phyloP scores from a whole-genome alignment of 163 green algal species.

The Scenedesmus sp. region DNA sequence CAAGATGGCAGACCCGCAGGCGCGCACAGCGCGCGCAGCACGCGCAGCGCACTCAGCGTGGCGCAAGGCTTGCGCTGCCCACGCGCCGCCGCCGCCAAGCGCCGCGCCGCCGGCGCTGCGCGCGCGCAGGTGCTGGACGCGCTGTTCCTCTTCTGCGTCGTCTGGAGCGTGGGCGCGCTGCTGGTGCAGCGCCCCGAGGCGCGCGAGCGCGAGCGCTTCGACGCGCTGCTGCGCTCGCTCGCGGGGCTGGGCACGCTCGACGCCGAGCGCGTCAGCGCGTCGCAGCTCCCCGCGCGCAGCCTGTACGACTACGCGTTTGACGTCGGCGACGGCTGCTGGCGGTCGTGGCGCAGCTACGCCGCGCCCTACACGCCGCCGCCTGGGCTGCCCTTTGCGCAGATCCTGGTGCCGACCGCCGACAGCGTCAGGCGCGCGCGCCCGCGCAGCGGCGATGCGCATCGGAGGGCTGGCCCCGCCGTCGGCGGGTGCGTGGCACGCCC shows the following conservation, averaged over 20 bases:
- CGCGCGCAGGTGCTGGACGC: constrained; percentile 66
- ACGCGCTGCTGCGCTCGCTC: constrained; percentile 77
- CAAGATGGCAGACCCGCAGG: constrained; percentile 64
- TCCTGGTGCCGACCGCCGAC: constrained; percentile 85
- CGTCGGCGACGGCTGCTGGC: constrained; percentile 65
- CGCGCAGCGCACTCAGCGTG: too few relatives aligned
- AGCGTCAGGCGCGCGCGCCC: constrained; percentile 61
- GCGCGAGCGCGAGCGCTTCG: constrained; percentile 79
- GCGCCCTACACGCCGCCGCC: constrained; percentile 61
- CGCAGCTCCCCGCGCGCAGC: constrained; percentile 71
- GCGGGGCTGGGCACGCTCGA: constrained; percentile 69
- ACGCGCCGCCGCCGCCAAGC: too few relatives aligned
- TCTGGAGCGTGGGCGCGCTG: constrained; percentile 81
- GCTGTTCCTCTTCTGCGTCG: constrained; percentile 82
- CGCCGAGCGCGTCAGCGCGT: constrained; percentile 57
- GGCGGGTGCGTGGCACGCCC: too few relatives aligned
- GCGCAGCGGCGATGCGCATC: too few relatives aligned
- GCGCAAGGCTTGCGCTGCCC: too few relatives aligned
- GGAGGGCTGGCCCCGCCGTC: too few relatives aligned
- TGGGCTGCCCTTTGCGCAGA: constrained; percentile 78
- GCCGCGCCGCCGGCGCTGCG: neutral
- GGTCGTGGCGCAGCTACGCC: constrained; percentile 72
- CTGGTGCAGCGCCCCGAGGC: constrained; percentile 69
- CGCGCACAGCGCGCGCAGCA: too few relatives aligned
- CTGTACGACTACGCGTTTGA: constrained; percentile 92